Conservation (phyloP, 176 grass and related monocot genomes). For the Oryza coarctata region DNA sequence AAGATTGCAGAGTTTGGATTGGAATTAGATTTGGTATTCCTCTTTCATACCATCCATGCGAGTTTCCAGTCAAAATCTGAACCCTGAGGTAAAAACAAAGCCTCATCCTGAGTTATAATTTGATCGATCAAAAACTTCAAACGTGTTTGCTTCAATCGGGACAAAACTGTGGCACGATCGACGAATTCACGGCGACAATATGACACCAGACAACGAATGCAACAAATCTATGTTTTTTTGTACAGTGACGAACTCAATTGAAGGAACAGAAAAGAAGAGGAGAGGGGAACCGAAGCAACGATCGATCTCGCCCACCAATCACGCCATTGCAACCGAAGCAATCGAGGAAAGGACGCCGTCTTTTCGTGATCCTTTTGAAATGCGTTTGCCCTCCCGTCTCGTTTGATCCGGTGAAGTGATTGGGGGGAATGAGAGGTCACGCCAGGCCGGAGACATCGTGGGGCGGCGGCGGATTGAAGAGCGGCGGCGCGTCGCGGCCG, state of each 20-base stretch:
- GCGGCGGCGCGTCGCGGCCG: slow-evolving; percentile 57
- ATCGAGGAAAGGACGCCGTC: slow-evolving; percentile 10
- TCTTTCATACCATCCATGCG: slow-evolving; percentile 14
- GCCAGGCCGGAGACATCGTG: slow-evolving; percentile 2
- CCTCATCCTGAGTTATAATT: not conserved
- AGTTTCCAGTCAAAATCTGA: slow-evolving; percentile 6
- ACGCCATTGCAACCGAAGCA: slow-evolving; percentile 7
- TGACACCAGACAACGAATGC: not conserved
- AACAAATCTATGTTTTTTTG: slow-evolving; percentile 24
- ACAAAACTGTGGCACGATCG: slow-evolving; percentile 42
- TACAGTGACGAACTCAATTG: slow-evolving; percentile 21
- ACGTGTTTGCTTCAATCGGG: not conserved
- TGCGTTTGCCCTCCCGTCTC: not conserved
- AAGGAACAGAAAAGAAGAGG: not conserved
- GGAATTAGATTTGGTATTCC: not conserved
- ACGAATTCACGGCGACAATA: slow-evolving; percentile 17
- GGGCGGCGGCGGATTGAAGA: slow-evolving; percentile 41
- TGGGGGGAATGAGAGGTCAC: not conserved
- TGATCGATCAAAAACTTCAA: not conserved
- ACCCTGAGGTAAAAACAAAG: not conserved
- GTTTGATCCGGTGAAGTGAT: not conserved
- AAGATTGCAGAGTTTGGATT: slow-evolving; percentile 12
- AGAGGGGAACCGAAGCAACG: slow-evolving; percentile 1
- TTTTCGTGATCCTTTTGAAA: not conserved
- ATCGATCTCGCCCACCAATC: slow-evolving; percentile 19